Percentiles rank a stretch among this genome's conserved stretches.
Evolutionary conservation across 345 rosid species (phyloP).

Genomic region (Psidium friedrichsthalianum): DNA sequence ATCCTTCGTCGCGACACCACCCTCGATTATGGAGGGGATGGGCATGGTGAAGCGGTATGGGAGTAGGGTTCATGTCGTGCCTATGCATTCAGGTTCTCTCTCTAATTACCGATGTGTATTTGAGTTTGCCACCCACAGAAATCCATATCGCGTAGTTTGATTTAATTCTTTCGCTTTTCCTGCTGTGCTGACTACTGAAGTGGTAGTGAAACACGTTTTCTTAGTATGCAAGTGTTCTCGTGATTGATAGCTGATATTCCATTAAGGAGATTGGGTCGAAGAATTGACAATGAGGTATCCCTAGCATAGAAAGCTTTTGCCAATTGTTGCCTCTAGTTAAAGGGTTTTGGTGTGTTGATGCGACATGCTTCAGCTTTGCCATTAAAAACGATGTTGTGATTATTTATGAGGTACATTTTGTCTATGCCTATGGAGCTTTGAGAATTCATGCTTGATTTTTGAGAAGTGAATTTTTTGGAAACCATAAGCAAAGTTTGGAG

Average conservation of each 20-base stretch:
- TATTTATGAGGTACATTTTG: background rate
- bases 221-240: background rate
- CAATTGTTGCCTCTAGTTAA: background rate
- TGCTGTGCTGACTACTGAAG: background rate
- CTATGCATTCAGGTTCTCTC: slow-evolving; percentile 84
- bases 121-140: background rate
- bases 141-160: background rate
- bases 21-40: slow-evolving; percentile 70
- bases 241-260: background rate
- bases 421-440: background rate
- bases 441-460: background rate
- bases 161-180: background rate
- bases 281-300: background rate
- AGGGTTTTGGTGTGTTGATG: background rate
- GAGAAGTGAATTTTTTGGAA: background rate
- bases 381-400: background rate
- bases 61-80: slow-evolving; percentile 57
- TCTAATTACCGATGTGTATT: background rate
- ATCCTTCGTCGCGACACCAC: slow-evolving; percentile 57
- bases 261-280: background rate
- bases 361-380: background rate
- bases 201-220: background rate
- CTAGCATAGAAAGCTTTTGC: background rate
- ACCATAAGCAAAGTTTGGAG: background rate
- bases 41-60: slow-evolving; percentile 82